Percentiles rank a stretch among this genome's conserved stretches.
Evolutionary conservation across 2,329 filamentous ascomycete species (phyloP).

Genomic region (Ophiostoma ulmi): DNA sequence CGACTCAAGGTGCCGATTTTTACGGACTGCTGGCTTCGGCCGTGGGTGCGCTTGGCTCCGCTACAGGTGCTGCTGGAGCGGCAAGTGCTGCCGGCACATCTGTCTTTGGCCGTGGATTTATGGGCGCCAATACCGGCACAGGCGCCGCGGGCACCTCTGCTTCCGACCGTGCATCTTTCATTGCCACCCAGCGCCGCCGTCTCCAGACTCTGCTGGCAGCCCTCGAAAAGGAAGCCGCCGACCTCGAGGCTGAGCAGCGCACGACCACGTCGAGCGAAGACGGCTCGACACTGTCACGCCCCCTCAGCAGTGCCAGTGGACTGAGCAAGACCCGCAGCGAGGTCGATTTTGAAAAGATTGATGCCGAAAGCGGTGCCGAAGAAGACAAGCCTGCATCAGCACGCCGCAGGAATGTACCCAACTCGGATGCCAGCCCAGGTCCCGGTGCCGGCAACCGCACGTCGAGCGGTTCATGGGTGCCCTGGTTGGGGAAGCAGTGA

Average conservation of each 20-base stretch:
- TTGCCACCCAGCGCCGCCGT: slow-evolving; percentile 72
- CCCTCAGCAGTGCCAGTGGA: slow-evolving; percentile 54
- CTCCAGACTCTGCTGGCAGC: slow-evolving; percentile 69
- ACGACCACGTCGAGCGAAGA: neutral
- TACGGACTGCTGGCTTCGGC: slow-evolving; percentile 73
- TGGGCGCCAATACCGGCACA: slow-evolving; percentile 26
- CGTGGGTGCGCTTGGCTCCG: slow-evolving; percentile 55
- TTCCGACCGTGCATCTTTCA: slow-evolving; percentile 64
- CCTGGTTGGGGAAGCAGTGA: slow-evolving; percentile 42
- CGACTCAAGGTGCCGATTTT: slow-evolving; percentile 54
- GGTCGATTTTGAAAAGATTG: slow-evolving; percentile 79
- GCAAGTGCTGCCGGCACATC: slow-evolving; percentile 33
- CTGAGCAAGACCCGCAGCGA: slow-evolving; percentile 81
- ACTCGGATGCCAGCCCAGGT: neutral
- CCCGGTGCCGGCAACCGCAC: slow-evolving; percentile 20
- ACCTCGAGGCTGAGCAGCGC: slow-evolving; percentile 38
- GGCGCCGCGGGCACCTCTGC: slow-evolving; percentile 31
- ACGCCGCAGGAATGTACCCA: slow-evolving; percentile 29
- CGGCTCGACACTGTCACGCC: slow-evolving; percentile 21
- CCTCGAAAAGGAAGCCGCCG: slow-evolving; percentile 71
- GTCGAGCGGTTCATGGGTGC: slow-evolving; percentile 43
- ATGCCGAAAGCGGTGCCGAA: slow-evolving; percentile 63
- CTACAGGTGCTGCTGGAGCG: slow-evolving; percentile 26
- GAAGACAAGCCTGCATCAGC: slow-evolving; percentile 36
- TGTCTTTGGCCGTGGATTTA: slow-evolving; percentile 30